Percentiles rank a stretch among this genome's conserved stretches.
phyloP scores from a whole-genome alignment of 2,329 filamentous ascomycete species.

The Byssochlamys sp. region DNA sequence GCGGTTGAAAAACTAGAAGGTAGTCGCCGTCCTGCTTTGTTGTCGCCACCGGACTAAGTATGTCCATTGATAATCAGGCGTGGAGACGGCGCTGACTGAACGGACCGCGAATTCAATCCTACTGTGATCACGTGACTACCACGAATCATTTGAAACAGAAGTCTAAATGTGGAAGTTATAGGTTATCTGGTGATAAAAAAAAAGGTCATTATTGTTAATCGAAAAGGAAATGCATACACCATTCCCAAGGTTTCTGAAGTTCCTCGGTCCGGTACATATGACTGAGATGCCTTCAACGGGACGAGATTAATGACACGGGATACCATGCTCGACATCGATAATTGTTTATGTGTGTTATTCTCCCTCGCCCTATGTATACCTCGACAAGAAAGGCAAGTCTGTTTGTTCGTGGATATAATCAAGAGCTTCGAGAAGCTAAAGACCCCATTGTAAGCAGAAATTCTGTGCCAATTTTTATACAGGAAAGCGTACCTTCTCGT shows the following conservation, averaged over 20 bases:
- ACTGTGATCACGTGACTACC: background rate
- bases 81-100: background rate
- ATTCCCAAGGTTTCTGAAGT: no score
- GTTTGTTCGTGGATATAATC: conserved; percentile 7
- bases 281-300: background rate
- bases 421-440: conserved; percentile 5
- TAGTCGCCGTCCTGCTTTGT: background rate
- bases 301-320: background rate
- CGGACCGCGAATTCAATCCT: background rate
- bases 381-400: conserved; percentile 1
- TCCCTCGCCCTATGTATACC: background rate
- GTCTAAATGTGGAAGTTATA: background rate
- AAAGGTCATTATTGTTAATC: background rate
- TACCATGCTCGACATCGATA: background rate
- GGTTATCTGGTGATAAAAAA: background rate
- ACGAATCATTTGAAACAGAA: background rate
- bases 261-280: no score
- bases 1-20: background rate
- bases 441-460: background rate
- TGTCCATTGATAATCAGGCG: background rate
- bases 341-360: background rate
- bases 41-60: background rate
- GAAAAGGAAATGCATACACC: background rate
- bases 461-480: background rate
- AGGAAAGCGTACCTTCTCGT: conserved; percentile 40